Evolutionary conservation across 371 early-diverging fungal genomes (phyloP).

Genomic region (Apophysomyces sp.): DNA sequence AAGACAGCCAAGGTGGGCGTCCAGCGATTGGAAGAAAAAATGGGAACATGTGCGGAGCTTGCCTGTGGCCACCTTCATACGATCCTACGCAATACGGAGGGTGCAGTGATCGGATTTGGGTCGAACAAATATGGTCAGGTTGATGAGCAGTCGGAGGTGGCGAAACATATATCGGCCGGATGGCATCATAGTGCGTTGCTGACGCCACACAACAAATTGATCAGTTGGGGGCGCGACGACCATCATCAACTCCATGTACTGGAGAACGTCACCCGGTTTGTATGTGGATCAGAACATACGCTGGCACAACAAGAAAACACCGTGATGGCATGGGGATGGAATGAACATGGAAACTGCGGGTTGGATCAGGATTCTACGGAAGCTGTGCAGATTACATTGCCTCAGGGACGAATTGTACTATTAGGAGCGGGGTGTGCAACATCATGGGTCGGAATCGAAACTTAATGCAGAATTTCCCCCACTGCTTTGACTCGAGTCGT

Average conservation of each 20-base stretch:
- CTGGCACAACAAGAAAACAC: conserved; percentile 50
- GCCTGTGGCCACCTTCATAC: conserved; percentile 63
- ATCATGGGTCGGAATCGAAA: conserved; percentile 17
- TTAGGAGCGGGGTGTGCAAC: conserved; percentile 25
- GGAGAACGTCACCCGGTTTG: conserved; percentile 33
- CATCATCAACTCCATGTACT: conserved; percentile 59
- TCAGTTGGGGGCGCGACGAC: conserved; percentile 71
- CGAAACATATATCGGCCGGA: conserved; percentile 53
- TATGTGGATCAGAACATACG: conserved; percentile 82
- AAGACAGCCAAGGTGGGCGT: background rate
- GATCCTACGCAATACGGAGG: conserved; percentile 34
- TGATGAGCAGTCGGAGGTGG: conserved; percentile 16
- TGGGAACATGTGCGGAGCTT: conserved; percentile 8
- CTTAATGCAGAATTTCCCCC: too few relatives aligned
- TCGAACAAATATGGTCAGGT: conserved; percentile 65
- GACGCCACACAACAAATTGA: conserved; percentile 13
- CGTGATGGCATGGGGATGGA: conserved; percentile 87
- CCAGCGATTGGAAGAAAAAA: background rate
- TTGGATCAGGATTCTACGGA: conserved; percentile 28
- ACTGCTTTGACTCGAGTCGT: too few relatives aligned
- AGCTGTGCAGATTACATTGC: background rate
- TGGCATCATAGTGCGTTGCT: conserved; percentile 74
- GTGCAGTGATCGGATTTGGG: conserved; percentile 57
- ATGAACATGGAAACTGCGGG: conserved; percentile 90
- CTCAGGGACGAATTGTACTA: conserved; percentile 1